Percentiles rank a stretch among this genome's conserved stretches.
These are phyloP conservation scores for Caryopteris hybrid DNA, from an alignment of 305 asterid species.

Conservation along the genomic window DNA sequence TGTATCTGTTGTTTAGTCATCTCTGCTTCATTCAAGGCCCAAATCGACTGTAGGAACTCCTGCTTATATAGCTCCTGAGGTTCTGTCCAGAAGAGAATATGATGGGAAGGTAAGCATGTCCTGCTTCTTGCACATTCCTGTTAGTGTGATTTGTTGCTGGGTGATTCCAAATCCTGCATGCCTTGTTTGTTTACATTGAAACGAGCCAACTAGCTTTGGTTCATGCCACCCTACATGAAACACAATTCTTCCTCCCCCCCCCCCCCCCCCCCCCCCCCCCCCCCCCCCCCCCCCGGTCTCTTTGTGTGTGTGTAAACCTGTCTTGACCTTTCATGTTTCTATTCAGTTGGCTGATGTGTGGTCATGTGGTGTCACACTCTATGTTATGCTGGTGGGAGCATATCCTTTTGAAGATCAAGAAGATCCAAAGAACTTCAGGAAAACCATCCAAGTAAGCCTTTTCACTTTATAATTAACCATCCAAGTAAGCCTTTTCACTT, in stretches of 20 bases:
- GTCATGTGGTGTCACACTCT: constrained; percentile 98
- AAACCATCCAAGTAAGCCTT: constrained; percentile 74
- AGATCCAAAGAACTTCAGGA: constrained; percentile 93
- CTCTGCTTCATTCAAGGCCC: constrained; percentile 97
- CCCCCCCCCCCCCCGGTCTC: background rate
- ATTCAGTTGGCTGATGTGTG: constrained; percentile 95
- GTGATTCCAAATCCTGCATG: background rate
- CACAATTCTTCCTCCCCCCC: background rate
- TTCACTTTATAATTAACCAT: constrained; percentile 51
- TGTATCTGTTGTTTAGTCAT: constrained; percentile 50
- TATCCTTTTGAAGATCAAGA: constrained; percentile 97
- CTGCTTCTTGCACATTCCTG: background rate
- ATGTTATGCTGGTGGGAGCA: constrained; percentile 98
- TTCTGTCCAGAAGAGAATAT: constrained; percentile 83
- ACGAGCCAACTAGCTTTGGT: background rate
- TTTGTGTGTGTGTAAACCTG: background rate
- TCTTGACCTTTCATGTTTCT: background rate
- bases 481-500: constrained; percentile 43
- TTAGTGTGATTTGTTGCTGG: background rate
- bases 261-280: background rate
- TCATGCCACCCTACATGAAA: background rate
- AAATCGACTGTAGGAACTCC: constrained; percentile 99
- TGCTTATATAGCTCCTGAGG: constrained; percentile 95
- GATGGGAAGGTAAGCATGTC: constrained; percentile 75
- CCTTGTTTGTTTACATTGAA: background rate